Conservation (phyloP, 768 basidiomycete genomes). For the Kwoniella pini region DNA sequence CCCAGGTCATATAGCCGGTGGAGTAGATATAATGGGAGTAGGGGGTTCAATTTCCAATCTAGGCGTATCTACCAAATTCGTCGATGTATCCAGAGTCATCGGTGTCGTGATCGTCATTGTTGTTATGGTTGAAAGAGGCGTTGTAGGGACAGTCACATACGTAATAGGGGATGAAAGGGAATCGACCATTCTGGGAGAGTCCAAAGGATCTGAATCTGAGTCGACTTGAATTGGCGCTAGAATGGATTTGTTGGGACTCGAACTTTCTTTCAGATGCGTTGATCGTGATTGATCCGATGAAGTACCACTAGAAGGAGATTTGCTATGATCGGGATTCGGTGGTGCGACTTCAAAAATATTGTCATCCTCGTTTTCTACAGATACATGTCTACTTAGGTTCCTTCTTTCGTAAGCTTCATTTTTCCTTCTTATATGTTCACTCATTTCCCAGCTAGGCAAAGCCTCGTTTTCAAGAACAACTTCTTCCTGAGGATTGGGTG, state of each 20-base stretch:
- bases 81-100: not conserved
- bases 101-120: not conserved
- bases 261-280: no score
- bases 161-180: not conserved
- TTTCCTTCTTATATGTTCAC: conserved; percentile 15
- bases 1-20: no score
- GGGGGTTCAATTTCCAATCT: conserved; percentile 17
- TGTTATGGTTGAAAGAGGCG: not conserved
- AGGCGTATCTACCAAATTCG: not conserved
- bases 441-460: conserved; percentile 24
- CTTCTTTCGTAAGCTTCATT: conserved; percentile 21
- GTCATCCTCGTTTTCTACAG: not conserved
- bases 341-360: no score
- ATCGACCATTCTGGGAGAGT: not conserved
- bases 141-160: not conserved
- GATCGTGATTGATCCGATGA: no score
- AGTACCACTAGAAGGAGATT: no score
- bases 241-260: not conserved
- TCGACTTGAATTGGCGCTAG: not conserved
- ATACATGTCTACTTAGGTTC: conserved; percentile 11
- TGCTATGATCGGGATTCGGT: no score
- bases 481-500: no score
- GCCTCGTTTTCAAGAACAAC: not conserved
- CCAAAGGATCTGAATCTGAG: no score
- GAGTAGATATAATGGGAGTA: conserved; percentile 10